These are phyloP conservation scores for Hypoxylon cercidicola DNA, from an alignment of 495 filamentous ascomycete species.

Conservation along the genomic window DNA sequence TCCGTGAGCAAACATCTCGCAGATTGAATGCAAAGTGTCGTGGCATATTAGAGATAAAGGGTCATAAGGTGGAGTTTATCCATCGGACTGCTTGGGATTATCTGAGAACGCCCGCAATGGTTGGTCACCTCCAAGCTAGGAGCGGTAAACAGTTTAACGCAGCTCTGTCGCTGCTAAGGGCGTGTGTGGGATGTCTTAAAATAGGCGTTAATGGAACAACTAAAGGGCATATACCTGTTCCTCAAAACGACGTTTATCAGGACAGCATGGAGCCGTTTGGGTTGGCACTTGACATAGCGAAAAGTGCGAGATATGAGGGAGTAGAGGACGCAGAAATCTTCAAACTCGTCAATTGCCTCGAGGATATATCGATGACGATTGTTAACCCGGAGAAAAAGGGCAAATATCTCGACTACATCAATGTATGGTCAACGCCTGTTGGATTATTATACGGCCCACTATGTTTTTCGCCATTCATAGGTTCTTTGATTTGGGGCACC, in stretches of 20 bases:
- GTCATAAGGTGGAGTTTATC: slow-evolving; percentile 21
- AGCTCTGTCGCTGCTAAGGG: slow-evolving; percentile 1
- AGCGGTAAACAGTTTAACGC: background rate
- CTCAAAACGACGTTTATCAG: too few relatives aligned
- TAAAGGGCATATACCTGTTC: too few relatives aligned
- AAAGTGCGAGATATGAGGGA: background rate
- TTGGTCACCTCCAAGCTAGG: slow-evolving; percentile 2
- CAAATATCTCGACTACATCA: background rate
- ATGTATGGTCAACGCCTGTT: slow-evolving; percentile 5
- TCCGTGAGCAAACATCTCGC: background rate
- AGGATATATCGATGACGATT: background rate
- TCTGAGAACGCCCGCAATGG: slow-evolving; percentile 17
- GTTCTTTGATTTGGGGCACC: background rate
- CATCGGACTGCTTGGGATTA: slow-evolving; percentile 40
- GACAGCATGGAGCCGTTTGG: too few relatives aligned
- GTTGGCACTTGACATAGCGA: too few relatives aligned
- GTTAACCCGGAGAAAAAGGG: background rate
- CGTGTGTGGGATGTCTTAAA: slow-evolving; percentile 5
- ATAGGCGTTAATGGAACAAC: too few relatives aligned
- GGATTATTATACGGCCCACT: background rate
- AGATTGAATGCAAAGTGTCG: slow-evolving; percentile 23
- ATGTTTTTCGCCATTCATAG: background rate
- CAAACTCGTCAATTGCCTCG: background rate
- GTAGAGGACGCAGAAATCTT: background rate
- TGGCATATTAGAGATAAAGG: slow-evolving; percentile 26